These are phyloP conservation scores for Naganishia liquefaciens DNA, from an alignment of 1,284 basidiomycete species.

Conservation along the genomic window DNA sequence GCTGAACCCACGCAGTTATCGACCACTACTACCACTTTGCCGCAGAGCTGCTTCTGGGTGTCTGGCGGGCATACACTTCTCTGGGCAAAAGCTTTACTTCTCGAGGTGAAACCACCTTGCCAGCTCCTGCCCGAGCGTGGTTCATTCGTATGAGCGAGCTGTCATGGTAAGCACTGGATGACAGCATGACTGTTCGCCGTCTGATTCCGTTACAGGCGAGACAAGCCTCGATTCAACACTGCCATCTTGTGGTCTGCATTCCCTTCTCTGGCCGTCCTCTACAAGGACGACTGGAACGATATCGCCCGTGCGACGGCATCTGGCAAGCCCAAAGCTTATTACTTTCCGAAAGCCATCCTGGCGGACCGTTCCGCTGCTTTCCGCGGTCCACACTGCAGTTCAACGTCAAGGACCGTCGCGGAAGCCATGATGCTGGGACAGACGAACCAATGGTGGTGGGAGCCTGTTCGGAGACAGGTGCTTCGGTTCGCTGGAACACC, in stretches of 20 bases:
- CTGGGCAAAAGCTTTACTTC: constrained; percentile 47
- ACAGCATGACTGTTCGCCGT: neutral
- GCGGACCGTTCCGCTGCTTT: constrained; percentile 73
- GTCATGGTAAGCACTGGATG: constrained; percentile 44
- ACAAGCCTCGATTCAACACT: constrained; percentile 51
- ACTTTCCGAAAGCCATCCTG: constrained; percentile 58
- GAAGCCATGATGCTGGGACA: constrained; percentile 54
- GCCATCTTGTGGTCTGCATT: constrained; percentile 50
- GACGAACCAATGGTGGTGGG: constrained; percentile 65
- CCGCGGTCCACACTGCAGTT: constrained; percentile 64
- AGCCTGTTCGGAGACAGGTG: constrained; percentile 63
- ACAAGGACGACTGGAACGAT: constrained; percentile 68
- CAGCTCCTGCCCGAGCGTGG: constrained; percentile 48
- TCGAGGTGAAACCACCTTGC: constrained; percentile 43
- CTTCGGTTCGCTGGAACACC: constrained; percentile 64
- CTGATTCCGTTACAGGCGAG: constrained; percentile 41
- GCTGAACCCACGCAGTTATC: constrained; percentile 57
- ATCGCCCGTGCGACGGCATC: constrained; percentile 46
- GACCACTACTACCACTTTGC: constrained; percentile 80
- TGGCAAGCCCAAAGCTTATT: constrained; percentile 52
- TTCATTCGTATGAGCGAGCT: constrained; percentile 47
- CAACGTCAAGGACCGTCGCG: constrained; percentile 65
- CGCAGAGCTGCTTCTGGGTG: constrained; percentile 71
- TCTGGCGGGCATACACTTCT: constrained; percentile 67
- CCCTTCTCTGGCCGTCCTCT: constrained; percentile 62